Conservation (phyloP, 306 rosid species). For the Mimosa bimucronata region DNA sequence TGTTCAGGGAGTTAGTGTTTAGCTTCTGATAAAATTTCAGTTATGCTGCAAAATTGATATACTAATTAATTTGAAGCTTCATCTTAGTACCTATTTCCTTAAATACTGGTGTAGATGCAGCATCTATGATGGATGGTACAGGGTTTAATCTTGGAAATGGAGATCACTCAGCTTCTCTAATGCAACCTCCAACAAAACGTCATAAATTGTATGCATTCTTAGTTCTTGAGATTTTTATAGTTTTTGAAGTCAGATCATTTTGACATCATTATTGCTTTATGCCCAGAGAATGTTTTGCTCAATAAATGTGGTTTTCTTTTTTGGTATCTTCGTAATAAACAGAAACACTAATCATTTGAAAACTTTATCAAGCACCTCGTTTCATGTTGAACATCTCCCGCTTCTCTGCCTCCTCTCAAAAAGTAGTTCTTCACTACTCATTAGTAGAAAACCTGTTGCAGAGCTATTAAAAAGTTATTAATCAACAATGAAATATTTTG, state of each 20-base stretch:
- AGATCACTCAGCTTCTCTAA: slow-evolving; percentile 56
- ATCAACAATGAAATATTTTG: slow-evolving; percentile 14
- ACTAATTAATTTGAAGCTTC: slow-evolving; percentile 34
- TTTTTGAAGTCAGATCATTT: slow-evolving; percentile 33
- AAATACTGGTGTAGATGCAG: slow-evolving; percentile 54
- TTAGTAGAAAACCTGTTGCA: slow-evolving; percentile 16
- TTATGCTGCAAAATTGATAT: slow-evolving; percentile 21
- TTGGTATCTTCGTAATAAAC: not conserved
- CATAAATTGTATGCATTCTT: slow-evolving; percentile 77
- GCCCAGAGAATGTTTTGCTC: slow-evolving; percentile 17
- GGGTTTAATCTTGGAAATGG: slow-evolving; percentile 56
- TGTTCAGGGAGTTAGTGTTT: slow-evolving; percentile 23
- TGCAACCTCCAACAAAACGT: slow-evolving; percentile 77
- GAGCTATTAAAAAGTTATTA: slow-evolving; percentile 22
- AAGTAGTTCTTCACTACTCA: not conserved
- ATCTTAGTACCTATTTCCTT: slow-evolving; percentile 40
- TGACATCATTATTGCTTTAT: slow-evolving; percentile 33
- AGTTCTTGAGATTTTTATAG: slow-evolving; percentile 36
- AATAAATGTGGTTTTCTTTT: not conserved
- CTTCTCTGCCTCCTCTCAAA: slow-evolving; percentile 1
- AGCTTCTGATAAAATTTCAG: slow-evolving; percentile 15
- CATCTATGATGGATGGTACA: slow-evolving; percentile 57
- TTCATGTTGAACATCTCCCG: not conserved
- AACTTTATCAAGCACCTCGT: slow-evolving; percentile 24
- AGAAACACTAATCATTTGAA: not conserved